Evolutionary conservation across 345 rosid species (phyloP).

Genomic region (Eucalyptus fibrosa): DNA sequence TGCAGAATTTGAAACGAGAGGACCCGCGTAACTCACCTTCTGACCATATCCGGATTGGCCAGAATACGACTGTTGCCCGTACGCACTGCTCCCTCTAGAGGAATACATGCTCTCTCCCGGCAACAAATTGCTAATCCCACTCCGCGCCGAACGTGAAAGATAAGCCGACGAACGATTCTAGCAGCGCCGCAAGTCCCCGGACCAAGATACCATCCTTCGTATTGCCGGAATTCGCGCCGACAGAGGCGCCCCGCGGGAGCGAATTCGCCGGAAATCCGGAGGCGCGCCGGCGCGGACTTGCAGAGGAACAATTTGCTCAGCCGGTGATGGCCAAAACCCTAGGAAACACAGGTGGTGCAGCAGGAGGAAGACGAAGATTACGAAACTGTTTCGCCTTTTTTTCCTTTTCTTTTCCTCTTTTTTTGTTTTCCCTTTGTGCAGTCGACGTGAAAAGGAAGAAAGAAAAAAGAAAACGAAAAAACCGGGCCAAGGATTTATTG

Average conservation of each 20-base stretch:
- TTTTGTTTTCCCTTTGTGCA: neutral
- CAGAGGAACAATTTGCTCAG: neutral
- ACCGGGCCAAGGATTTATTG: neutral
- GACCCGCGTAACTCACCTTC: constrained; percentile 36
- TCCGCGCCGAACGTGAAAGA: neutral
- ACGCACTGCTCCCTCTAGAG: constrained; percentile 63
- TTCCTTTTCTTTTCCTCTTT: neutral
- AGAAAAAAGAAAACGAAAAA: neutral
- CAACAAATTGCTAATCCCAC: neutral
- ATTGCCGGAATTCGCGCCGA: neutral
- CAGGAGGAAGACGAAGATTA: neutral
- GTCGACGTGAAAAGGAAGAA: neutral
- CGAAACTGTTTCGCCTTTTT: neutral
- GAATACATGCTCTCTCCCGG: constrained; percentile 42
- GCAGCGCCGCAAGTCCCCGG: neutral
- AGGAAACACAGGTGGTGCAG: neutral
- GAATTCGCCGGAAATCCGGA: neutral
- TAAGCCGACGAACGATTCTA: neutral
- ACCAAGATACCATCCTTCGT: neutral
- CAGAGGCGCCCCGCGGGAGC: neutral
- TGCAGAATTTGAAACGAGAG: neutral
- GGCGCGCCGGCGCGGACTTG: neutral
- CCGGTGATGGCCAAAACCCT: neutral
- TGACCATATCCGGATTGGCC: constrained; percentile 75
- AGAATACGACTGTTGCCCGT: constrained; percentile 63